Evolutionary conservation across 1,284 basidiomycete species (phyloP).

Genomic region (Leccinum ponderosum): DNA sequence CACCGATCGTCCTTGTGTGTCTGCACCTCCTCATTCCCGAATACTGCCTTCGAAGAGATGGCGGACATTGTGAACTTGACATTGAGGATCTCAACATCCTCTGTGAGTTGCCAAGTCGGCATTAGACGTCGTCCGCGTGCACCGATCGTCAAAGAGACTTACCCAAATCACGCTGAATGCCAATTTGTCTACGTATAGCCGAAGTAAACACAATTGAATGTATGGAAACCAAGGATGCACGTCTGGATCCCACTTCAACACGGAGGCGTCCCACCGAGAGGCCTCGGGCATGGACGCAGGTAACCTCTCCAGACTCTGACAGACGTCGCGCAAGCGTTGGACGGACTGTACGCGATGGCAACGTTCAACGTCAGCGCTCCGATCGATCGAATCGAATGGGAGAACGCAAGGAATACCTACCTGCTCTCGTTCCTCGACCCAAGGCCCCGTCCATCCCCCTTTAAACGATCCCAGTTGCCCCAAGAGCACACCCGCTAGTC

Average conservation of each 20-base stretch:
- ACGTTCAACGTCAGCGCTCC: neutral
- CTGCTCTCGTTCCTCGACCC: constrained; percentile 38
- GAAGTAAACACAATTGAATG: neutral
- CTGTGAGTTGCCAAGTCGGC: too few species aligned
- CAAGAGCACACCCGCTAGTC: constrained; percentile 43
- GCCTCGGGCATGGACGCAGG: constrained; percentile 27
- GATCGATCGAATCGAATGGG: neutral
- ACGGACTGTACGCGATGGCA: constrained; percentile 28
- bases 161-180: too few species aligned
- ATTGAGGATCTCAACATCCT: too few species aligned
- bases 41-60: too few species aligned
- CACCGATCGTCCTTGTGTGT: too few species aligned
- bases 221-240: constrained; percentile 48
- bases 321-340: constrained; percentile 27
- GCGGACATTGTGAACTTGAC: too few species aligned
- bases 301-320: constrained; percentile 34
- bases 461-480: constrained; percentile 29
- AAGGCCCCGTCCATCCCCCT: constrained; percentile 39
- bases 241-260: constrained; percentile 42
- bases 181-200: too few species aligned
- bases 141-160: too few species aligned
- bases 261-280: constrained; percentile 30
- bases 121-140: too few species aligned
- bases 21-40: too few species aligned
- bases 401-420: constrained; percentile 11